These are phyloP conservation scores for Asterochloris sp. DNA, from an alignment of 139 green algal species.

Conservation along the genomic window DNA sequence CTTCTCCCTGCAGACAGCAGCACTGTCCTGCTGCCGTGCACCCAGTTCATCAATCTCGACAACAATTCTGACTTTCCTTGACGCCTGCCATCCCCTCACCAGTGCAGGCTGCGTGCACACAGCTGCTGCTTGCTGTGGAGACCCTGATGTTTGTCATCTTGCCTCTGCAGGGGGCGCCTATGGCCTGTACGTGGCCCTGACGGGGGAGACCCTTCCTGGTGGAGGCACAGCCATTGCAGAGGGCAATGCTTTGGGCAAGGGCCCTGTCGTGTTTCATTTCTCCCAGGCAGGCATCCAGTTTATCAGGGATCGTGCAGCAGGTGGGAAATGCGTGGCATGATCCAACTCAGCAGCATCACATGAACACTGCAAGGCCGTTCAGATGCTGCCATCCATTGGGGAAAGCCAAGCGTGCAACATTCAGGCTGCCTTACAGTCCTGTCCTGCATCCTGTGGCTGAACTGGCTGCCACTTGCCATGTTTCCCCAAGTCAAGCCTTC, in stretches of 20 bases:
- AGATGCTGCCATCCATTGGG: background rate
- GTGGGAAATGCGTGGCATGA: background rate
- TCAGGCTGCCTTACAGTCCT: background rate
- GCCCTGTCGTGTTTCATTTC: slow-evolving; percentile 70
- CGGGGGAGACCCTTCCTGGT: slow-evolving; percentile 35
- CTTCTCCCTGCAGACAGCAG: too few relatives aligned
- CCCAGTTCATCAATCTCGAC: too few relatives aligned
- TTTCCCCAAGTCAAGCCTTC: too few relatives aligned
- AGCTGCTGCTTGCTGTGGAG: too few relatives aligned
- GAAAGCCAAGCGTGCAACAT: background rate
- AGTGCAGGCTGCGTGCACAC: too few relatives aligned
- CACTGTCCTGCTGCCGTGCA: too few relatives aligned
- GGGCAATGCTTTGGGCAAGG: slow-evolving; percentile 75
- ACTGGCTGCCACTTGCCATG: too few relatives aligned
- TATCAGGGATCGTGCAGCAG: slow-evolving; percentile 28
- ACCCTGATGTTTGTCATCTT: background rate
- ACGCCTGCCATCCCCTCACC: too few relatives aligned
- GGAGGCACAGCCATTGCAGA: slow-evolving; percentile 37
- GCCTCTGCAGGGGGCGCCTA: slow-evolving; percentile 39
- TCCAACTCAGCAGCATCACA: background rate
- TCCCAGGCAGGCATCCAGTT: slow-evolving; percentile 29
- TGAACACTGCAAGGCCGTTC: too few relatives aligned
- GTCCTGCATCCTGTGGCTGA: too few relatives aligned
- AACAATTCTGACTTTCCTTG: too few relatives aligned
- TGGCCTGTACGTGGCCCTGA: slow-evolving; percentile 39